These are phyloP conservation scores for Fragaria ananassa DNA, from an alignment of 306 rosid species.

Conservation along the genomic window DNA sequence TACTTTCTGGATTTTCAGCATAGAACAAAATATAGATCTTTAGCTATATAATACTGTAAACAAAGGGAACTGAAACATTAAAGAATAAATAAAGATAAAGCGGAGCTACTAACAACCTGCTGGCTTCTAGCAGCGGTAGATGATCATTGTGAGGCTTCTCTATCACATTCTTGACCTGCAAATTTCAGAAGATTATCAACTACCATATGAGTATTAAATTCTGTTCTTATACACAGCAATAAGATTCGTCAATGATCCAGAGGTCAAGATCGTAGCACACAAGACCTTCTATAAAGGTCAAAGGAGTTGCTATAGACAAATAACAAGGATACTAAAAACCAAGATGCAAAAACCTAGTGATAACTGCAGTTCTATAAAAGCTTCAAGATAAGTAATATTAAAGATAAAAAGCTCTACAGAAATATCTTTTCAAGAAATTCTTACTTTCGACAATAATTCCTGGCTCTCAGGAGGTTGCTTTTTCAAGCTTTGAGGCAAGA, in stretches of 20 bases:
- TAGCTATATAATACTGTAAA: not conserved
- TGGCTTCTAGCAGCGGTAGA: constrained; percentile 88
- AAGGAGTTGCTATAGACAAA: not conserved
- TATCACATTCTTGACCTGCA: constrained; percentile 95
- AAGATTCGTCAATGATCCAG: not conserved
- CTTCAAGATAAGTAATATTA: not conserved
- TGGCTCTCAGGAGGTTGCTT: constrained; percentile 99
- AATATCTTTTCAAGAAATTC: constrained; percentile 23
- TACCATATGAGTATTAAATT: not conserved
- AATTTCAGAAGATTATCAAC: constrained; percentile 23
- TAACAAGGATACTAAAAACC: not conserved
- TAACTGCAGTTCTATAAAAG: not conserved
- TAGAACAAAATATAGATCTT: not conserved
- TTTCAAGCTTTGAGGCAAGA: constrained; percentile 93
- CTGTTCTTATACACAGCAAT: not conserved
- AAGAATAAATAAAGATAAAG: not conserved
- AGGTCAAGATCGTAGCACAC: not conserved
- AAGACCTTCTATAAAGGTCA: not conserved
- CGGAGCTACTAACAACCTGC: constrained; percentile 68
- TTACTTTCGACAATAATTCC: constrained; percentile 90
- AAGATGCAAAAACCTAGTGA: not conserved
- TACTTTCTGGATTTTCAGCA: not conserved
- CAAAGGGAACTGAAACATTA: not conserved
- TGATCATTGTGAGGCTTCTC: constrained; percentile 97
- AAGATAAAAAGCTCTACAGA: constrained; percentile 4